Evolutionary conservation across 179 eudicot genomes (phyloP).

Genomic region (Silene vulgaris): DNA sequence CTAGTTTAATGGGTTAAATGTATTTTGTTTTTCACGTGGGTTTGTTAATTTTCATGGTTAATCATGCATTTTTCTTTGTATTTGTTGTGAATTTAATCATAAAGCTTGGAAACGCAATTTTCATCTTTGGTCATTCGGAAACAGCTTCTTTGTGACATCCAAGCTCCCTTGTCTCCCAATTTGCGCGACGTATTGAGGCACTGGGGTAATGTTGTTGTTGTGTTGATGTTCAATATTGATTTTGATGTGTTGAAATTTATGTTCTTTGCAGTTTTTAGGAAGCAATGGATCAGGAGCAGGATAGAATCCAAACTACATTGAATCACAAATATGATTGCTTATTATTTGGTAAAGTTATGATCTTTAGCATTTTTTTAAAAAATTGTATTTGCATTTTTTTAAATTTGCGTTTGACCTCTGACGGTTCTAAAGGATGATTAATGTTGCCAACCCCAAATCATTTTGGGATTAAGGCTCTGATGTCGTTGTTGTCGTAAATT

Average conservation of each 20-base stretch:
- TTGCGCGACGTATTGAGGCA: too few species aligned
- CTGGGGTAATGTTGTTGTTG: too few species aligned
- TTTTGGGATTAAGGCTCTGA: too few species aligned
- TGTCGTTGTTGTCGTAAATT: background rate
- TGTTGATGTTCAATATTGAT: background rate
- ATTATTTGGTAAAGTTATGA: slow-evolving; percentile 55
- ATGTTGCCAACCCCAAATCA: too few species aligned
- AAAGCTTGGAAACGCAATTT: background rate
- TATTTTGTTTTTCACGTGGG: background rate
- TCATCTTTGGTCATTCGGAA: background rate
- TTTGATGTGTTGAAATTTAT: background rate
- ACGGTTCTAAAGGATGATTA: too few species aligned
- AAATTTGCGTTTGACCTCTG: too few species aligned
- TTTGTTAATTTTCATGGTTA: background rate
- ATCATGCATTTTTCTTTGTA: background rate
- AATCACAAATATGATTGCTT: slow-evolving; percentile 72
- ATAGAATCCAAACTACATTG: slow-evolving; percentile 23
- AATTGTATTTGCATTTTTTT: background rate
- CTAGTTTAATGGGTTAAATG: too few species aligned
- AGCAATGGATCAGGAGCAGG: slow-evolving; percentile 32
- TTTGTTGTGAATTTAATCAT: background rate
- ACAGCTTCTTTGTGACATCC: background rate
- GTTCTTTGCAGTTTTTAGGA: slow-evolving; percentile 17
- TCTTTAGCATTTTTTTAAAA: background rate
- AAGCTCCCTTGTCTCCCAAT: too few species aligned